These are phyloP conservation scores for Breynia disticha DNA, from an alignment of 441 rosid genomes.

Conservation along the genomic window DNA sequence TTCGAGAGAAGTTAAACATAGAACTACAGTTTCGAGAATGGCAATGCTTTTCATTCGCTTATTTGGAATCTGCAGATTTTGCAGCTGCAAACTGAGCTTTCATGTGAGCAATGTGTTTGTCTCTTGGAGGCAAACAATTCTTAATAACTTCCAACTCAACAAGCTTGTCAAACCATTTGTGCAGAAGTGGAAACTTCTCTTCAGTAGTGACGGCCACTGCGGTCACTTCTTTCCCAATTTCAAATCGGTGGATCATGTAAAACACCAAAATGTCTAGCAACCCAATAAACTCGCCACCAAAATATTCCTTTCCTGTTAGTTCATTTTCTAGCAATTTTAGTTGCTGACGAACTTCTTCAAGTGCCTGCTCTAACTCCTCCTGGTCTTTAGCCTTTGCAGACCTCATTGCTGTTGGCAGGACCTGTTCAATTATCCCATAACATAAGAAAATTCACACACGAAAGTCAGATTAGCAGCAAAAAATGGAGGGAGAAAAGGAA, in stretches of 20 bases:
- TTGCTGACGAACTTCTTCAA: conserved; percentile 4
- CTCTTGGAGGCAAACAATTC: conserved; percentile 31
- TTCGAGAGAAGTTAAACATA: too few species aligned
- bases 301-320: conserved; percentile 30
- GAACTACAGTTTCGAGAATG: too few species aligned
- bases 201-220: conserved; percentile 6
- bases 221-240: conserved; percentile 13
- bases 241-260: not conserved
- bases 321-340: conserved; percentile 21
- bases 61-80: conserved; percentile 11
- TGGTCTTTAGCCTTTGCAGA: not conserved
- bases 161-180: conserved; percentile 28
- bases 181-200: conserved; percentile 28
- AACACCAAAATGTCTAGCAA: conserved; percentile 17
- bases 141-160: conserved; percentile 19
- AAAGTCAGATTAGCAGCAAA: too few species aligned
- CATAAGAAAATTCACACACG: not conserved
- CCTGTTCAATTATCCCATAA: not conserved
- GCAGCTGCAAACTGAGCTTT: conserved; percentile 9
- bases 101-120: conserved; percentile 19
- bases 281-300: conserved; percentile 30
- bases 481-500: not conserved
- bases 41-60: too few species aligned
- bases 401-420: not conserved
- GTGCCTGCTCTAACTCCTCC: not conserved